phyloP scores from a whole-genome alignment of 129 eudicot species.

The Sambucus nigra region DNA sequence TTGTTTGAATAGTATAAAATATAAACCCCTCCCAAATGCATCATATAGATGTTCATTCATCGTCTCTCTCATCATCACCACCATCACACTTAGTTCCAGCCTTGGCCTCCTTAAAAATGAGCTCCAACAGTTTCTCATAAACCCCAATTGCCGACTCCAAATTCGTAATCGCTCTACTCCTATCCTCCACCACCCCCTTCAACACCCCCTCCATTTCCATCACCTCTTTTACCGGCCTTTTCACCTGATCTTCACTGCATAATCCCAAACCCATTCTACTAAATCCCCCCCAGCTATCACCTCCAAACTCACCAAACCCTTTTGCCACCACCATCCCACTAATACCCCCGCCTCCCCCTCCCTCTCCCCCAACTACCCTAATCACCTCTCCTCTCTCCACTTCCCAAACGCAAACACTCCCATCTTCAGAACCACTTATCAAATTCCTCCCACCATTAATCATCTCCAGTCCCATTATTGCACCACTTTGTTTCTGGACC shows the following conservation, averaged over 20 bases:
- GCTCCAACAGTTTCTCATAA: constrained; percentile 25
- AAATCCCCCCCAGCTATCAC: neutral
- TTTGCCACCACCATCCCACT: constrained; percentile 24
- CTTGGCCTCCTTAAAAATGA: constrained; percentile 31
- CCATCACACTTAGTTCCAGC: constrained; percentile 12
- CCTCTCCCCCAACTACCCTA: constrained; percentile 12
- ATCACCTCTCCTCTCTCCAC: constrained; percentile 20
- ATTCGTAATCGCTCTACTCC: constrained; percentile 10
- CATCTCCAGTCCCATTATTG: constrained; percentile 21
- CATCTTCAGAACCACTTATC: constrained; percentile 30
- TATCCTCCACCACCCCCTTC: constrained; percentile 14
- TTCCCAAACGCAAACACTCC: constrained; percentile 25
- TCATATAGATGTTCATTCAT: neutral
- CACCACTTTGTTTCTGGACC: constrained; percentile 14
- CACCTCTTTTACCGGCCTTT: constrained; percentile 13
- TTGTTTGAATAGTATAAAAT: too few species aligned
- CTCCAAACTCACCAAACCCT: constrained; percentile 15
- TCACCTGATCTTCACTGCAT: constrained; percentile 12
- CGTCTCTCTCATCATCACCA: neutral
- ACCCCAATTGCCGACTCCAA: constrained; percentile 23
- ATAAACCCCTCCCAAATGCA: too few species aligned
- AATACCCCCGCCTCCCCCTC: constrained; percentile 16
- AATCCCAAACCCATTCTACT: constrained; percentile 4
- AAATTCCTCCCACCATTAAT: constrained; percentile 15
- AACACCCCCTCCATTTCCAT: constrained; percentile 13